phyloP scores from a whole-genome alignment of 306 rosid species.

The Acacia crassicarpa region DNA sequence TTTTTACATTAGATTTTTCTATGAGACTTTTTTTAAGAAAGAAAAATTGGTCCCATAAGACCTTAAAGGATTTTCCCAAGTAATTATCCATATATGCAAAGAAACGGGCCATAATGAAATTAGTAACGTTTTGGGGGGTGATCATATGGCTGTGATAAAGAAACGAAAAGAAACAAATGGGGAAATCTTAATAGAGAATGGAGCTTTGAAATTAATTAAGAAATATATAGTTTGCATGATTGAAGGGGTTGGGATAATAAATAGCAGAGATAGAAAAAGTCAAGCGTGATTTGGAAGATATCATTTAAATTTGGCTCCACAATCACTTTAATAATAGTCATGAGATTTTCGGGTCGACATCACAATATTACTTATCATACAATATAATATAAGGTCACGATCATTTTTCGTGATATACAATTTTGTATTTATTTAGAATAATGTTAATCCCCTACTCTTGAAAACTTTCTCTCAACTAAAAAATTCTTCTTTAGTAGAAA shows the following conservation, averaged over 20 bases:
- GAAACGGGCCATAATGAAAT: constrained; percentile 13
- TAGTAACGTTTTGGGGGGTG: background rate
- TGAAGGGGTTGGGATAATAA: constrained; percentile 16
- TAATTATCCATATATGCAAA: background rate
- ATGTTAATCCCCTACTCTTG: background rate
- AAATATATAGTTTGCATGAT: constrained; percentile 22
- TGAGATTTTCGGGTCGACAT: constrained; percentile 6
- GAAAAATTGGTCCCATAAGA: too few relatives aligned
- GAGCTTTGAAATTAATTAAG: background rate
- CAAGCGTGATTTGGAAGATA: background rate
- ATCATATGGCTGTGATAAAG: constrained; percentile 21
- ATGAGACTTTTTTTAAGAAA: too few relatives aligned
- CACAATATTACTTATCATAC: background rate
- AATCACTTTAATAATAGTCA: background rate
- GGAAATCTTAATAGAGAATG: constrained; percentile 23
- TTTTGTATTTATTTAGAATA: background rate
- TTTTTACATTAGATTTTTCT: too few relatives aligned
- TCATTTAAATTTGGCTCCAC: background rate
- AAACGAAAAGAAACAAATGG: background rate
- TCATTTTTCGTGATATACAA: background rate
- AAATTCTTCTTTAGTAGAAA: background rate
- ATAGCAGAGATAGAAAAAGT: background rate
- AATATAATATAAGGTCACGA: background rate
- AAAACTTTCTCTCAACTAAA: background rate
- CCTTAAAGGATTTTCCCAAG: too few relatives aligned